Evolutionary conservation across 805 yeast species (phyloP).

Genomic region (Schwanniomyces occidentalis): DNA sequence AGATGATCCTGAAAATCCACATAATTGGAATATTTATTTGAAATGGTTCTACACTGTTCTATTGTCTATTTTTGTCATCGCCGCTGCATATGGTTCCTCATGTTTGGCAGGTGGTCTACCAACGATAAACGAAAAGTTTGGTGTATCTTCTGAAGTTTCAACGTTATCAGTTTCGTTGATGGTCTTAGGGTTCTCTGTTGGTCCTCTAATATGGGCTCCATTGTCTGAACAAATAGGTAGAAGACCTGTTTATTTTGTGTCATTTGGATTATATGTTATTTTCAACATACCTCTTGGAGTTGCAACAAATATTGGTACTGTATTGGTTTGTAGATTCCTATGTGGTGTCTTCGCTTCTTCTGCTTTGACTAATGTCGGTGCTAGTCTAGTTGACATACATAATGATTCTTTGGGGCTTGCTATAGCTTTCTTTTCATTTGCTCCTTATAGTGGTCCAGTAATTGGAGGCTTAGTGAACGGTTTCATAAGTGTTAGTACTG

Average conservation of each 20-base stretch:
- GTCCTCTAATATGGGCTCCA: conserved; percentile 90
- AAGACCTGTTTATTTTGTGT: conserved; percentile 76
- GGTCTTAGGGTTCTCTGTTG: conserved; percentile 87
- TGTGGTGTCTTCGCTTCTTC: conserved; percentile 87
- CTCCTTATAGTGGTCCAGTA: conserved; percentile 93
- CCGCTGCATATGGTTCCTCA: conserved; percentile 93
- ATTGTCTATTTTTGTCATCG: conserved; percentile 71
- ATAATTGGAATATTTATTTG: conserved; percentile 64
- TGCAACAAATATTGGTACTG: conserved; percentile 77
- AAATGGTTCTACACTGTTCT: conserved; percentile 70
- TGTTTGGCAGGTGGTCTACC: conserved; percentile 84
- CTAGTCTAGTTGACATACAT: conserved; percentile 88
- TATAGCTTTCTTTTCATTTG: conserved; percentile 86
- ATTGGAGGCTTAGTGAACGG: conserved; percentile 88
- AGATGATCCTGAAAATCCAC: conserved; percentile 87
- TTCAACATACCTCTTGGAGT: conserved; percentile 88
- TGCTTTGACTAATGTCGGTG: conserved; percentile 85
- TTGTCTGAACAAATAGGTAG: conserved; percentile 84
- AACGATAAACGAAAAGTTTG: conserved; percentile 62
- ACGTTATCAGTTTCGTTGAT: conserved; percentile 77
- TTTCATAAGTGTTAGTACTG: conserved; percentile 73
- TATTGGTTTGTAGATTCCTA: conserved; percentile 78
- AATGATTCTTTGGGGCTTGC: conserved; percentile 81
- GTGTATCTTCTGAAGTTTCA: conserved; percentile 77
- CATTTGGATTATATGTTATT: conserved; percentile 70